Evolutionary conservation across 495 filamentous ascomycete species (phyloP).

Genomic region (Podospora pseudopauciseta): DNA sequence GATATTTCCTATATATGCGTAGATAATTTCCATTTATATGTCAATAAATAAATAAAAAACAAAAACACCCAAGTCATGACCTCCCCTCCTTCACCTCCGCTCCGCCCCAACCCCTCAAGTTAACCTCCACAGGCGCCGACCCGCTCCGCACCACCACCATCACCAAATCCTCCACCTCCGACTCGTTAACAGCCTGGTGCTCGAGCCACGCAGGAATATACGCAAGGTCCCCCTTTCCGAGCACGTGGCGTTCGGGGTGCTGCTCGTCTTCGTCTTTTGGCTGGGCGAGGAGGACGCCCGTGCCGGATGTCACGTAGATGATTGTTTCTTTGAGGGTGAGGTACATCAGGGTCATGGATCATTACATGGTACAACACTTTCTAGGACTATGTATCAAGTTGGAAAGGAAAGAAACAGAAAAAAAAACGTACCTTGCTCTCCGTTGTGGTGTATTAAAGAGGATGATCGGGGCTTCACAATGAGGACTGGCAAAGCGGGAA

Average conservation of each 20-base stretch:
- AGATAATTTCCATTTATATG: background rate
- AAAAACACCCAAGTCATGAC: background rate
- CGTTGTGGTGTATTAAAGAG: conserved; percentile 44
- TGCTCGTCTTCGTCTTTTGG: conserved; percentile 36
- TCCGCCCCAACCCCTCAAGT: conserved; percentile 57
- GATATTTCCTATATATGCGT: no score
- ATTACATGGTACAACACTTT: background rate
- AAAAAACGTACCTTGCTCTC: conserved; percentile 44
- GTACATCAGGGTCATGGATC: background rate
- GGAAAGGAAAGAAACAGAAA: background rate
- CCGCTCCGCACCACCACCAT: conserved; percentile 62
- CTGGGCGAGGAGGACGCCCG: conserved; percentile 38
- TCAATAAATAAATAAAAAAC: background rate
- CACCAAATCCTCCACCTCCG: conserved; percentile 49
- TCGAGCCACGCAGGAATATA: conserved; percentile 61
- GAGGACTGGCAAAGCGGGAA: conserved; percentile 33
- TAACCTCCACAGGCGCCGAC: conserved; percentile 52
- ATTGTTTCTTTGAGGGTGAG: conserved; percentile 38
- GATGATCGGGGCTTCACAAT: conserved; percentile 40
- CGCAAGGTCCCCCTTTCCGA: conserved; percentile 60
- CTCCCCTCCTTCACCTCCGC: conserved; percentile 24
- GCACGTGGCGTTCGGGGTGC: conserved; percentile 45
- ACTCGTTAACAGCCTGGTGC: conserved; percentile 65
- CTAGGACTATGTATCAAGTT: no score
- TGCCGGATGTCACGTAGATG: conserved; percentile 43